Evolutionary conservation across 768 basidiomycete species (phyloP).

Genomic region (Daedaleopsis sinensis): DNA sequence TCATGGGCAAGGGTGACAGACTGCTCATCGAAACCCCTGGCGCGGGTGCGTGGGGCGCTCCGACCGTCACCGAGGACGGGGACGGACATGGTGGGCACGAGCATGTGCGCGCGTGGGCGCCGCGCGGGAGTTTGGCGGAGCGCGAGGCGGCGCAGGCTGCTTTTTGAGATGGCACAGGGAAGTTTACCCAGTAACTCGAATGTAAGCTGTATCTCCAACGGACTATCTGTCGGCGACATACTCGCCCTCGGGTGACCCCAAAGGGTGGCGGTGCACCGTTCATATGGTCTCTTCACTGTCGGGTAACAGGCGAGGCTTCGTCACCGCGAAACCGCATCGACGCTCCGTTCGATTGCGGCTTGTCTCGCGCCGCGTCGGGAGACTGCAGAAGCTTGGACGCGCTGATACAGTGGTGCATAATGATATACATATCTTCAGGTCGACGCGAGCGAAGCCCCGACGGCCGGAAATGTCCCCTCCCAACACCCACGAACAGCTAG

Average conservation of each 20-base stretch:
- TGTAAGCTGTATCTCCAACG: not conserved
- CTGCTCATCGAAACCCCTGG: slow-evolving; percentile 88
- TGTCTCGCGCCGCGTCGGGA: too few species aligned
- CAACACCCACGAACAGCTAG: too few species aligned
- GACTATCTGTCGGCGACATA: not conserved
- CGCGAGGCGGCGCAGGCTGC: slow-evolving; percentile 57
- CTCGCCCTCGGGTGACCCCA: not conserved
- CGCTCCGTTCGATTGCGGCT: too few species aligned
- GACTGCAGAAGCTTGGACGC: too few species aligned
- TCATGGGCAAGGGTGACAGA: slow-evolving; percentile 87
- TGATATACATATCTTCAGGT: too few species aligned
- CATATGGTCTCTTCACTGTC: too few species aligned
- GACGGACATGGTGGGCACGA: slow-evolving; percentile 22
- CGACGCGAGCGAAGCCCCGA: too few species aligned
- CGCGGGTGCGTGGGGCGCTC: slow-evolving; percentile 81
- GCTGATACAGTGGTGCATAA: too few species aligned
- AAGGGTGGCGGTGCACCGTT: not conserved
- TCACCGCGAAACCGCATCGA: too few species aligned
- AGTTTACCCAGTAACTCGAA: not conserved
- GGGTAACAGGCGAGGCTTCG: too few species aligned
- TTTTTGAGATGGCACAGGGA: slow-evolving; percentile 39
- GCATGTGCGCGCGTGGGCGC: slow-evolving; percentile 60
- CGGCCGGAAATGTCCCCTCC: too few species aligned
- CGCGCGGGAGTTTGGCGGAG: slow-evolving; percentile 61
- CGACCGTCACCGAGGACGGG: slow-evolving; percentile 29